These are phyloP conservation scores for Ceratobasidium sp. DNA, from an alignment of 1,284 basidiomycete genomes.

Conservation along the genomic window DNA sequence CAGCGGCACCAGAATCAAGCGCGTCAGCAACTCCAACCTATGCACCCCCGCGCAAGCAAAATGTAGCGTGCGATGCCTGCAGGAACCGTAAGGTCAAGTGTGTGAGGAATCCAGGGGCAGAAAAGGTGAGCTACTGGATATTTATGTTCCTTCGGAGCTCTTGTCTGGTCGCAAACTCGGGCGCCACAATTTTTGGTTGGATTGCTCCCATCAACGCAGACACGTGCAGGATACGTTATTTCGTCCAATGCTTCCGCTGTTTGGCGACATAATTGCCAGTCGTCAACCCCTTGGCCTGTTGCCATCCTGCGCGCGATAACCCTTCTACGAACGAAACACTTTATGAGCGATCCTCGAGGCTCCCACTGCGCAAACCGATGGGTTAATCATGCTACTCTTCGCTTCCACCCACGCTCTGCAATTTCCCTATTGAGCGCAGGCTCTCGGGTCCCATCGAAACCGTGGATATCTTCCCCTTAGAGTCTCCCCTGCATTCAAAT, in stretches of 20 bases:
- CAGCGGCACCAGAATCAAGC: not conserved
- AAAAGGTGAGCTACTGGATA: constrained; percentile 65
- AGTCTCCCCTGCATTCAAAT: not conserved
- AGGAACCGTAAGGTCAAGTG: constrained; percentile 86
- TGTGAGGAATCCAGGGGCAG: constrained; percentile 76
- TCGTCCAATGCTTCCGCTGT: constrained; percentile 6
- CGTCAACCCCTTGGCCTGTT: constrained; percentile 22
- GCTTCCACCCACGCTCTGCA: constrained; percentile 8
- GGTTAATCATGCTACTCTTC: constrained; percentile 22
- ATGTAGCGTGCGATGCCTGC: constrained; percentile 91
- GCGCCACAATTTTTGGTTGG: constrained; percentile 15
- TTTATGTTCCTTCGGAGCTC: not conserved
- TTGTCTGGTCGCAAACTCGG: constrained; percentile 13
- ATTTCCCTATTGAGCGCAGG: constrained; percentile 12
- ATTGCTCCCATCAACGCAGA: not conserved
- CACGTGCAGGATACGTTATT: constrained; percentile 5
- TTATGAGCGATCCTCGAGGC: constrained; percentile 14
- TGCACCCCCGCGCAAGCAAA: constrained; percentile 83
- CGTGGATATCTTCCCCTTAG: constrained; percentile 35
- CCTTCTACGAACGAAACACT: constrained; percentile 33
- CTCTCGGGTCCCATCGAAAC: constrained; percentile 3
- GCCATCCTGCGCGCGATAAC: constrained; percentile 63
- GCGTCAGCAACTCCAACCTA: constrained; percentile 1
- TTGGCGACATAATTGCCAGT: constrained; percentile 23
- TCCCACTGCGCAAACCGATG: not conserved